Evolutionary conservation across 108 stramenopile genomes (phyloP).

Genomic region (Nitzschia sp.): DNA sequence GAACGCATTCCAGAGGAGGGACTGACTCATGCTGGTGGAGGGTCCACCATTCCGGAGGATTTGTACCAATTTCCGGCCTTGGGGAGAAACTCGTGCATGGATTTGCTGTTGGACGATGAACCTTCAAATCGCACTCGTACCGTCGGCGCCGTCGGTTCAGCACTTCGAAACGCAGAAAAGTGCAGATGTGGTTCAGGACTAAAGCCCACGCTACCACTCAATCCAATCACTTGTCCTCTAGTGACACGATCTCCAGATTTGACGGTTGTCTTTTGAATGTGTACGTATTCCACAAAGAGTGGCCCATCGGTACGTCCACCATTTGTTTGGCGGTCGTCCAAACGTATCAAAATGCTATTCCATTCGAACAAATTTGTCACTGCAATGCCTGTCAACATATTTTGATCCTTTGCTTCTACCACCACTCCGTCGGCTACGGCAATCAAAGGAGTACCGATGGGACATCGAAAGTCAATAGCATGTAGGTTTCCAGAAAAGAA

Average conservation of each 20-base stretch:
- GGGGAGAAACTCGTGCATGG: constrained; percentile 34
- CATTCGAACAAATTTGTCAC: constrained; percentile 80
- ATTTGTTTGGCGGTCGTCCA: constrained; percentile 17
- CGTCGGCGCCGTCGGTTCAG: constrained; percentile 54
- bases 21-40: neutral
- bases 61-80: constrained; percentile 50
- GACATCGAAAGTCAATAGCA: constrained; percentile 87
- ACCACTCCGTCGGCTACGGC: constrained; percentile 73
- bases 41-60: constrained; percentile 20
- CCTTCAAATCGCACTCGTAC: constrained; percentile 57
- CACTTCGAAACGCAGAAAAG: constrained; percentile 69
- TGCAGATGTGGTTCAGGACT: constrained; percentile 84
- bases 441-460: constrained; percentile 74
- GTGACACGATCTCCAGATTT: constrained; percentile 61
- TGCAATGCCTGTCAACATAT: constrained; percentile 74
- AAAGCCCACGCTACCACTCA: constrained; percentile 81
- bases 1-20: no score
- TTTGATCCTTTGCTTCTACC: constrained; percentile 52
- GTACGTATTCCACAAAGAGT: constrained; percentile 83
- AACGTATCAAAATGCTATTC: constrained; percentile 77
- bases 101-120: no score
- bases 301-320: constrained; percentile 21
- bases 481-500: constrained; percentile 85
- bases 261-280: constrained; percentile 66
- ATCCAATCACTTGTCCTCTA: constrained; percentile 69